Evolutionary conservation across 768 basidiomycete genomes (phyloP), one percentile per base, ranked within the genome.

Genomic region (Phylloporus arenicola): DNA sequence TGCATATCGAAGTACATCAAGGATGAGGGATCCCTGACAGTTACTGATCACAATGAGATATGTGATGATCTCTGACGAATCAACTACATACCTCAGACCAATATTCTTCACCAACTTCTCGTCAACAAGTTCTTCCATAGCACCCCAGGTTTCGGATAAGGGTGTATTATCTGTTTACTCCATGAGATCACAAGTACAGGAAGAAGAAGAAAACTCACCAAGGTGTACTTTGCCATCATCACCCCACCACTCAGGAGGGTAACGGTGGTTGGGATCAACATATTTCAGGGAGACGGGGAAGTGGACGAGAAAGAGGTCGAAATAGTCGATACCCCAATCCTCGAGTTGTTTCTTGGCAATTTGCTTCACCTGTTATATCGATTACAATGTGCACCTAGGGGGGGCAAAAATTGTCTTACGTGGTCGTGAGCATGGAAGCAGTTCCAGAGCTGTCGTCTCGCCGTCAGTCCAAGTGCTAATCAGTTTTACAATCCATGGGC

Each of bases 251-350:
- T 84, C 88, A 9, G 89, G 83, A 38, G 92, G 90, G 68, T 88
- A 92, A 54, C 81, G 79, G 60, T 82, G 79, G 19, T 64, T 62
- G 39, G 86, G 86, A 63, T 90, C 86, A 45, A 93, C 86, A 59
- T 92, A 91, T 66, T 82, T 64, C 56, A 95, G 74, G 25, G 91
- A 71, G 56, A 93, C 75, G 19, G 92, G 92, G 78, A 93, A 93
- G 68, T 94, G 92, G 45, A 93, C 72, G 37, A 88, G 71, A 75
- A 80, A 89, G 42, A 90, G 71, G 59, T 90, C 87, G 63, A 89
- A 89, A 67, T 88, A 90, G 22, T 87, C 86, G 39, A 94, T 72
- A 24, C 88, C 88, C 92, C 92, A 95, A 59, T 81, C 76, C 6
- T 70, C 71, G 17, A 95, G 81, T 60, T 92, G 89, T 69, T 73